A percentile compares a stretch with the other conserved stretches of the same genome.
Evolutionary conservation across 176 grass and related monocot species (phyloP).

Genomic region (Saccharum officinarum): DNA sequence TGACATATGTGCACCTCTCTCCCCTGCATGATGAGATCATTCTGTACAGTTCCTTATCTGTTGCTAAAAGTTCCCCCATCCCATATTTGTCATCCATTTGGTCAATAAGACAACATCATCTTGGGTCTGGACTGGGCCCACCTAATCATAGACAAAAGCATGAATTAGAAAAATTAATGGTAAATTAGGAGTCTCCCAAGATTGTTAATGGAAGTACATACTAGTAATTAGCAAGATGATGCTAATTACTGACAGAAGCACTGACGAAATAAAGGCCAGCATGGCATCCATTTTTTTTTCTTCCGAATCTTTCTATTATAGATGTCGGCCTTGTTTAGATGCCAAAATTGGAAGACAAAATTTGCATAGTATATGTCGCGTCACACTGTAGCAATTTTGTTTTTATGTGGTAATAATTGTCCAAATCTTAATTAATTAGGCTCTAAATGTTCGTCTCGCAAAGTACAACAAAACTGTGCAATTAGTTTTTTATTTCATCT

Average conservation of each 20-base stretch:
- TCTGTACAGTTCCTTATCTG: neutral
- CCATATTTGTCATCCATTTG: neutral
- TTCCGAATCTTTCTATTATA: neutral
- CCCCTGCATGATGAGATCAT: neutral
- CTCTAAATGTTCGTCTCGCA: too few species aligned
- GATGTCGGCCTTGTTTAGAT: too few species aligned
- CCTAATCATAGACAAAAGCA: neutral
- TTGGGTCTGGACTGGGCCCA: neutral
- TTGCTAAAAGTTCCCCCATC: neutral
- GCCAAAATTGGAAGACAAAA: too few species aligned
- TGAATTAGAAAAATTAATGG: neutral
- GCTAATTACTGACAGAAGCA: neutral
- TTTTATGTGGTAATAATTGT: too few species aligned
- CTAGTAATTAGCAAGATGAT: neutral
- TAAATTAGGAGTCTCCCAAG: neutral
- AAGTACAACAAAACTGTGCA: too few species aligned
- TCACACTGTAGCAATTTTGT: too few species aligned
- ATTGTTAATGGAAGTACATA: neutral
- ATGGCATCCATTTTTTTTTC: neutral
- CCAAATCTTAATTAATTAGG: too few species aligned
- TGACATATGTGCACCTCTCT: neutral
- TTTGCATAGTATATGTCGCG: too few species aligned
- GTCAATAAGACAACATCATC: neutral
- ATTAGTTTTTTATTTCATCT: too few species aligned
- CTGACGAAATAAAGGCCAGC: neutral